phyloP scores from a whole-genome alignment of 768 basidiomycete species.

The Mycena amicta region DNA sequence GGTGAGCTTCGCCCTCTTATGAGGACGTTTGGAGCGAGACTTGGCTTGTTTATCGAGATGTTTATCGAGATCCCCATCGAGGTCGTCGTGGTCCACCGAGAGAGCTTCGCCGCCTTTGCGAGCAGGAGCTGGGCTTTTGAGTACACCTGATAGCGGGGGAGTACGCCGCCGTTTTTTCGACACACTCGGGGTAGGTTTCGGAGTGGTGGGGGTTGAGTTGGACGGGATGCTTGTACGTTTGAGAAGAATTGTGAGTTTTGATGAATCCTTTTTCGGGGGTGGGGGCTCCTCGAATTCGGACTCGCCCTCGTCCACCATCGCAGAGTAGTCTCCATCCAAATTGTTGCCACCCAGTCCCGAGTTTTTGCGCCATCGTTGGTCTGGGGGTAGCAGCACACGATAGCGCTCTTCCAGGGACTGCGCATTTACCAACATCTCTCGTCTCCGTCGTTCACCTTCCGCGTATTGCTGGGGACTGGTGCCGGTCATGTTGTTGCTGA shows the following conservation, averaged over 20 bases:
- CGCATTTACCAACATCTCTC: slow-evolving; percentile 76
- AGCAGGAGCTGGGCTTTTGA: not conserved
- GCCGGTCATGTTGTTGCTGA: slow-evolving; percentile 38
- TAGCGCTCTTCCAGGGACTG: slow-evolving; percentile 70
- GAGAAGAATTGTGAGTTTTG: not conserved
- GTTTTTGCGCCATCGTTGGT: slow-evolving; percentile 25
- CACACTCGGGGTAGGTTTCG: slow-evolving; percentile 18
- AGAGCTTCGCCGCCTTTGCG: not conserved
- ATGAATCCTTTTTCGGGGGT: slow-evolving; percentile 7
- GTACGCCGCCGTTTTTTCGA: slow-evolving; percentile 29
- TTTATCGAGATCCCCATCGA: not conserved
- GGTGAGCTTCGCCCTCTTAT: not conserved
- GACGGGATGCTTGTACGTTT: slow-evolving; percentile 35
- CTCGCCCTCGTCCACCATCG: slow-evolving; percentile 27
- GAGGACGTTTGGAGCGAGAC: not conserved
- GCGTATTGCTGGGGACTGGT: slow-evolving; percentile 32
- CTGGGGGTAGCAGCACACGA: slow-evolving; percentile 66
- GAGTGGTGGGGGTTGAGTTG: slow-evolving; percentile 25
- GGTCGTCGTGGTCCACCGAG: not conserved
- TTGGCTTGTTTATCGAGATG: not conserved
- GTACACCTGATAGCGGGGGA: slow-evolving; percentile 4
- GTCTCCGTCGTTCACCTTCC: slow-evolving; percentile 76
- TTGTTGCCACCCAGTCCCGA: slow-evolving; percentile 25
- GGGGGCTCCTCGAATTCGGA: slow-evolving; percentile 34
- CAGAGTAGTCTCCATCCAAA: slow-evolving; percentile 19